Evolutionary conservation across 306 rosid species (phyloP).

Genomic region (Castanea sativa): DNA sequence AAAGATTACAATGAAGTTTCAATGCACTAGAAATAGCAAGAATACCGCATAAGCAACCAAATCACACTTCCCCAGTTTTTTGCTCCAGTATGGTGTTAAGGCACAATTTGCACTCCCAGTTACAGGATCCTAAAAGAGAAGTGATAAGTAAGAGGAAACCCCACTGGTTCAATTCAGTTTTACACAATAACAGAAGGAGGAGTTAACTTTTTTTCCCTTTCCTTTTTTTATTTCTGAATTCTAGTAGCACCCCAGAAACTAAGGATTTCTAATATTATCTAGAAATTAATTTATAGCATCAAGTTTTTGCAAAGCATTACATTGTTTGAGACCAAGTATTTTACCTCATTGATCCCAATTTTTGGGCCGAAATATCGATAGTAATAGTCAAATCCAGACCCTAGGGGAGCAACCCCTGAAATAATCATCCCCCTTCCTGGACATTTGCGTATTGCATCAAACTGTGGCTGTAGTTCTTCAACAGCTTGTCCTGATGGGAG

Average conservation of each 20-base stretch:
- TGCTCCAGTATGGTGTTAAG: conserved; percentile 68
- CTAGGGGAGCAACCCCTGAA: conserved; percentile 53
- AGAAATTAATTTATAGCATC: background rate
- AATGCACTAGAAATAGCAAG: background rate
- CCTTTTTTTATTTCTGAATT: background rate
- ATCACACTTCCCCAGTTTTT: conserved; percentile 63
- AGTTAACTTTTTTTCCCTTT: too few relatives aligned
- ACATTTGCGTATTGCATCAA: conserved; percentile 44
- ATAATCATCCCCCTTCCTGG: conserved; percentile 62
- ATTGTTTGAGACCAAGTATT: too few relatives aligned
- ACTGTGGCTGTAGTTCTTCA: conserved; percentile 43
- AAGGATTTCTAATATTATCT: too few relatives aligned
- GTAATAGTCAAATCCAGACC: conserved; percentile 61
- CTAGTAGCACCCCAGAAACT: too few relatives aligned
- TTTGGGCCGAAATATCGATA: conserved; percentile 65
- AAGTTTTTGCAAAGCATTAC: background rate
- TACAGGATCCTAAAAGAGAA: conserved; percentile 56
- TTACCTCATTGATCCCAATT: conserved; percentile 63
- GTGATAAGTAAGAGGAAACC: background rate
- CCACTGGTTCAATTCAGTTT: background rate
- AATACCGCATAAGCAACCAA: conserved; percentile 60
- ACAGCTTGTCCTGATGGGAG: conserved; percentile 48
- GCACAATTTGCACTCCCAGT: conserved; percentile 70
- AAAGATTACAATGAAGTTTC: conserved; percentile 5
- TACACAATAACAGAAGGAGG: background rate